These are phyloP conservation scores for Kuraishia hungarica DNA, from an alignment of 805 yeast genomes.

Conservation along the genomic window DNA sequence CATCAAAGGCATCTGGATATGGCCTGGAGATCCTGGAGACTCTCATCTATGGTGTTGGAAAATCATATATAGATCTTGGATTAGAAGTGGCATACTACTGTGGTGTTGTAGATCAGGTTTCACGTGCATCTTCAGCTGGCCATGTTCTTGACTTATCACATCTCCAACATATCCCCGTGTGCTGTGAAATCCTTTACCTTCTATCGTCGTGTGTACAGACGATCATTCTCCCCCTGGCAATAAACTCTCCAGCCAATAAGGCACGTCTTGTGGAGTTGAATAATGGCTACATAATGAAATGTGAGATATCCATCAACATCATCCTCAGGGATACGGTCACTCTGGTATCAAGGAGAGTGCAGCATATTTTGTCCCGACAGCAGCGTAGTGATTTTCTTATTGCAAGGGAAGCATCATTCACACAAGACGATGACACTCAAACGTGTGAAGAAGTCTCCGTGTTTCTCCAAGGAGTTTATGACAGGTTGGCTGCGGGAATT, in stretches of 20 bases:
- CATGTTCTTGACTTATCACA: conserved; percentile 32
- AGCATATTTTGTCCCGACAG: conserved; percentile 50
- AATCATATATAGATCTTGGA: conserved; percentile 65
- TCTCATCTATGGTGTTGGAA: conserved; percentile 61
- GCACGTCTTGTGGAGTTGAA: conserved; percentile 52
- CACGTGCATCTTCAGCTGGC: conserved; percentile 10
- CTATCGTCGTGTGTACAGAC: conserved; percentile 68
- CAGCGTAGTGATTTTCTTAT: conserved; percentile 63
- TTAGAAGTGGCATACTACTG: conserved; percentile 54
- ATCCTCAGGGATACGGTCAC: conserved; percentile 53
- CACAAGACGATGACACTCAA: conserved; percentile 52
- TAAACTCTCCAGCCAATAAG: conserved; percentile 46
- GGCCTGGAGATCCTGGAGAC: conserved; percentile 62
- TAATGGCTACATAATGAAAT: conserved; percentile 48
- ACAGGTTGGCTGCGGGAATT: conserved; percentile 3
- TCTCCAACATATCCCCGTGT: conserved; percentile 38
- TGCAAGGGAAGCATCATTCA: conserved; percentile 20
- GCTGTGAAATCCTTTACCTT: conserved; percentile 54
- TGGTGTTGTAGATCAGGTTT: conserved; percentile 18
- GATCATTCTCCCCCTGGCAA: conserved; percentile 67
- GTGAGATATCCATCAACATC: conserved; percentile 59
- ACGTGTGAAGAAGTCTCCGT: conserved; percentile 58
- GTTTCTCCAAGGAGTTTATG: conserved; percentile 20
- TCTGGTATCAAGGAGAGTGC: conserved; percentile 41
- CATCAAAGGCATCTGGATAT: conserved; percentile 51